Conservation (phyloP, 805 yeast genomes). For the Candida nitratophila region DNA sequence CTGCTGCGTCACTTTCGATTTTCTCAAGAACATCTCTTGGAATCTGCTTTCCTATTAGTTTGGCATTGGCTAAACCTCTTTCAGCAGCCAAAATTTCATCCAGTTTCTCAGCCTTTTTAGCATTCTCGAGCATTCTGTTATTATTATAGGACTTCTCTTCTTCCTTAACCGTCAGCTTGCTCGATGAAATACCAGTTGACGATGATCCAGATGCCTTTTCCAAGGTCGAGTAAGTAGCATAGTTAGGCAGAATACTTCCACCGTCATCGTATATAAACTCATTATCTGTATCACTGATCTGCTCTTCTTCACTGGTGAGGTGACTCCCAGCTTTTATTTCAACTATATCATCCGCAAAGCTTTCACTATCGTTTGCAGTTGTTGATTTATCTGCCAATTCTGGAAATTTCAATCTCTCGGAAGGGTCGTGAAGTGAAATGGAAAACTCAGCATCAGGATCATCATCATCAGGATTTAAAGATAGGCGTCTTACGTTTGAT, state of each 20-base stretch:
- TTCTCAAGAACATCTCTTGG: constrained; percentile 23
- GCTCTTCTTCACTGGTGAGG: constrained; percentile 46
- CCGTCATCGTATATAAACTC: constrained; percentile 59
- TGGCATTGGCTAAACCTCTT: constrained; percentile 53
- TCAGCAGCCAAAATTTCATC: constrained; percentile 54
- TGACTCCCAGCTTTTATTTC: constrained; percentile 4
- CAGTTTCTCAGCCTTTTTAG: constrained; percentile 40
- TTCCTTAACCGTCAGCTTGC: constrained; percentile 9
- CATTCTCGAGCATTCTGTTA: constrained; percentile 30
- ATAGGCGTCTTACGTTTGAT: constrained; percentile 14
- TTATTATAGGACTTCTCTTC: constrained; percentile 9
- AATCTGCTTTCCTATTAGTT: constrained; percentile 28
- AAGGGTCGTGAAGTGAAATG: constrained; percentile 67
- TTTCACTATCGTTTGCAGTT: constrained; percentile 11
- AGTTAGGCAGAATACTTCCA: constrained; percentile 51
- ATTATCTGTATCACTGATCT: constrained; percentile 50
- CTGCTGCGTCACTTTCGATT: constrained; percentile 25
- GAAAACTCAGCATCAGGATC: constrained; percentile 41
- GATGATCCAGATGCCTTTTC: constrained; percentile 1
- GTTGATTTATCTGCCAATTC: not conserved
- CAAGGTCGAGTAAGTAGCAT: constrained; percentile 25
- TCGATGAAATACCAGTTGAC: constrained; percentile 12
- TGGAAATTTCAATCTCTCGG: constrained; percentile 42
- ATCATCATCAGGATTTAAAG: constrained; percentile 17
- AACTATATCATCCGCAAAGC: constrained; percentile 10